Evolutionary conservation across 352 stramenopile species (phyloP).

Genomic region (Globisporangium solare): DNA sequence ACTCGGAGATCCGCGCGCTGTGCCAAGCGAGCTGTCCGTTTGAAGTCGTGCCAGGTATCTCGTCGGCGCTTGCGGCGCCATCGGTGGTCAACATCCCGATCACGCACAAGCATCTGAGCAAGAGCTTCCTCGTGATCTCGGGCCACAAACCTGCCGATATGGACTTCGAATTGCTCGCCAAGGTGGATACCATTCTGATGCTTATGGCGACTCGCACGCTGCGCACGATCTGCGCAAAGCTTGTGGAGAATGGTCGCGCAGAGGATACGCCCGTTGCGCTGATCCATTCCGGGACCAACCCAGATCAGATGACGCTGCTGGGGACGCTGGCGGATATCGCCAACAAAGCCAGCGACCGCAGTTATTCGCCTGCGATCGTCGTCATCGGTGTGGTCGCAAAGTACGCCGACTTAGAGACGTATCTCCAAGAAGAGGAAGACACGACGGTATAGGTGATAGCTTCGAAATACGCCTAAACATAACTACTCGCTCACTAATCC

Average conservation of each 20-base stretch:
- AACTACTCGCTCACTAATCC: background rate
- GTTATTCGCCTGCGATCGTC: slow-evolving; percentile 72
- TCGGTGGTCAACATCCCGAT: slow-evolving; percentile 58
- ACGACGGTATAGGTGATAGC: slow-evolving; percentile 8
- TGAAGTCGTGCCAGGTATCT: slow-evolving; percentile 65
- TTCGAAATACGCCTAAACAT: background rate
- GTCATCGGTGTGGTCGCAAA: slow-evolving; percentile 56
- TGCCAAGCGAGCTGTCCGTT: slow-evolving; percentile 41
- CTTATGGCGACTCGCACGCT: slow-evolving; percentile 82
- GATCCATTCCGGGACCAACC: slow-evolving; percentile 55
- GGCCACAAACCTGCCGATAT: slow-evolving; percentile 66
- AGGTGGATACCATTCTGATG: slow-evolving; percentile 91
- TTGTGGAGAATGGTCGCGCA: slow-evolving; percentile 35
- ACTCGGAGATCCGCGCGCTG: slow-evolving; percentile 64
- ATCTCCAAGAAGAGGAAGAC: slow-evolving; percentile 43
- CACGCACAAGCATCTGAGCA: slow-evolving; percentile 66
- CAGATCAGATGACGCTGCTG: slow-evolving; percentile 47
- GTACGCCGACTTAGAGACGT: slow-evolving; percentile 49
- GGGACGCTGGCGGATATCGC: slow-evolving; percentile 49
- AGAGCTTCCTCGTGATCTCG: slow-evolving; percentile 58
- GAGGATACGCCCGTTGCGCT: slow-evolving; percentile 47
- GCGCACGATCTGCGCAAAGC: slow-evolving; percentile 29
- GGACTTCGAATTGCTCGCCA: slow-evolving; percentile 87
- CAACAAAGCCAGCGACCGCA: slow-evolving; percentile 35
- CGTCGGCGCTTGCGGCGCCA: slow-evolving; percentile 54